These are phyloP conservation scores for Talaromyces stipitatus DNA, from an alignment of 495 filamentous ascomycete genomes.

Conservation along the genomic window DNA sequence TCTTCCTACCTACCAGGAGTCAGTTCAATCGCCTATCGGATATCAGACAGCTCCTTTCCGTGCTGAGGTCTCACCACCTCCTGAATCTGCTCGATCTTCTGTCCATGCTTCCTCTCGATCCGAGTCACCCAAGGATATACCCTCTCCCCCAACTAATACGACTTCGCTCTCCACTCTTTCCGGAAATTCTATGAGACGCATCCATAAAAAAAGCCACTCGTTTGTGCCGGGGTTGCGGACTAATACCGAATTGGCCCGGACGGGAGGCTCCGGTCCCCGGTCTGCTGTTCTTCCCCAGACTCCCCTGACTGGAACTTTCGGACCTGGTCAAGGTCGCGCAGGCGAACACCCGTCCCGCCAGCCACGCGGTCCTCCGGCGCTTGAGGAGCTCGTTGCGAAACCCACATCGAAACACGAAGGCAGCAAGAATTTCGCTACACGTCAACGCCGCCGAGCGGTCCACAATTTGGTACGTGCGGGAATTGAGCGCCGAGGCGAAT, in stretches of 20 bases:
- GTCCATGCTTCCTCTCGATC: slow-evolving; percentile 31
- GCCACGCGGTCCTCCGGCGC: slow-evolving; percentile 81
- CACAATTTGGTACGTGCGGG: slow-evolving; percentile 87
- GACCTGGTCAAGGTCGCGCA: slow-evolving; percentile 83
- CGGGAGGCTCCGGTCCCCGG: slow-evolving; percentile 63
- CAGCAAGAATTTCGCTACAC: slow-evolving; percentile 96
- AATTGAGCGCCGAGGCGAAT: slow-evolving; percentile 68
- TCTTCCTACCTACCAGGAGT: slow-evolving; percentile 24
- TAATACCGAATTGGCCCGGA: slow-evolving; percentile 50
- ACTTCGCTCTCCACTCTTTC: slow-evolving; percentile 77
- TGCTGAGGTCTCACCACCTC: slow-evolving; percentile 75
- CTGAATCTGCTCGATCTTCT: slow-evolving; percentile 45
- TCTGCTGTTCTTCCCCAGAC: slow-evolving; percentile 72
- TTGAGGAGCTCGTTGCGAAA: slow-evolving; percentile 85
- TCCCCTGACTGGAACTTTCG: slow-evolving; percentile 80
- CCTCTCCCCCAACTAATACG: slow-evolving; percentile 53
- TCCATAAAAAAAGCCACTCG: slow-evolving; percentile 86
- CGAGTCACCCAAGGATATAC: slow-evolving; percentile 65
- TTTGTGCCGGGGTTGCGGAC: slow-evolving; percentile 56
- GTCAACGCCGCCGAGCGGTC: slow-evolving; percentile 86
- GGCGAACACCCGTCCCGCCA: slow-evolving; percentile 94
- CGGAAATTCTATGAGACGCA: slow-evolving; percentile 46
- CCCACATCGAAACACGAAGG: slow-evolving; percentile 93
- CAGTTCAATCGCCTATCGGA: slow-evolving; percentile 33
- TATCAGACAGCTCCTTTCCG: slow-evolving; percentile 52